A percentile compares a stretch with the other conserved stretches of the same genome.
Conservation (phyloP, 108 stramenopile genomes). For the Nitzschia palea region DNA sequence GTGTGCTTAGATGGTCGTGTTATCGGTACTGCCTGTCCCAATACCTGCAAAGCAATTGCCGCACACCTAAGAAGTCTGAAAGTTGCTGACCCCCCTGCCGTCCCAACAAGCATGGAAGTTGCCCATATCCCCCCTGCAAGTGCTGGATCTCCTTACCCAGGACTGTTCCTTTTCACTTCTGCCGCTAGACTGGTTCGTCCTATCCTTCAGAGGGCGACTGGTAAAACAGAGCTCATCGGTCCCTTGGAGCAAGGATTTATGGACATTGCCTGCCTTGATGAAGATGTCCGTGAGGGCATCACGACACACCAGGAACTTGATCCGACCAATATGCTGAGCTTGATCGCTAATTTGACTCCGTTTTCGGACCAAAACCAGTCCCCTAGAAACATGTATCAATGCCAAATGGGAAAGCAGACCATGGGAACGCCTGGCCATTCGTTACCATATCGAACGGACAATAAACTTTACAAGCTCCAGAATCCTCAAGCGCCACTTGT, state of each 20-base stretch:
- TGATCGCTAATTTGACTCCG: conserved; percentile 95
- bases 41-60: conserved; percentile 68
- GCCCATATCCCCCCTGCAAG: conserved; percentile 74
- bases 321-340: conserved; percentile 96
- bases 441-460: conserved; percentile 90
- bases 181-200: conserved; percentile 91
- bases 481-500: conserved; percentile 96
- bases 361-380: conserved; percentile 99
- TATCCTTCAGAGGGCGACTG: conserved; percentile 86
- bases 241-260: conserved; percentile 98
- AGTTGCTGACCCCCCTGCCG: conserved; percentile 51
- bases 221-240: conserved; percentile 91
- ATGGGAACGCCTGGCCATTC: conserved; percentile 98
- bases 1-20: conserved; percentile 83
- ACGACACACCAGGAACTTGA: conserved; percentile 96
- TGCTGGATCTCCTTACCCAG: conserved; percentile 90
- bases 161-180: conserved; percentile 89
- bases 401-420: conserved; percentile 99
- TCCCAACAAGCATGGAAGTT: conserved; percentile 76
- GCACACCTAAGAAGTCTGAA: conserved; percentile 68
- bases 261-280: conserved; percentile 93
- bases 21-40: conserved; percentile 60
- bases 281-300: conserved; percentile 86
- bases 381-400: conserved; percentile 98
- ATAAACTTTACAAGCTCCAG: conserved; percentile 94